Conservation (phyloP, 768 basidiomycete genomes). For the Suillus alpinus region DNA sequence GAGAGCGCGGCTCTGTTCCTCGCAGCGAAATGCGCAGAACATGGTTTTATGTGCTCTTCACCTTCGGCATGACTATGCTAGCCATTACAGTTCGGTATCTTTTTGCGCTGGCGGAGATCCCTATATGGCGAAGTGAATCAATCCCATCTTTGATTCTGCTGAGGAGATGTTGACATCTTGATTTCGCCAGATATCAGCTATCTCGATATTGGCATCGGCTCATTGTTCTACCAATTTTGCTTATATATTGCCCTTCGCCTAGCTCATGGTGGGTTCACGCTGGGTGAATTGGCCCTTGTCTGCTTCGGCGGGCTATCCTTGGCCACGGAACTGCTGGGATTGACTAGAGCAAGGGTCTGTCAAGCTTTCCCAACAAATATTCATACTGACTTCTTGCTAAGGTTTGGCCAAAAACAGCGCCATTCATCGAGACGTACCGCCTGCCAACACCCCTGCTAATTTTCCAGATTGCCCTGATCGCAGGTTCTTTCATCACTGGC, state of each 20-base stretch:
- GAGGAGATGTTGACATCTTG: constrained; percentile 3
- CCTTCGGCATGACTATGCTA: constrained; percentile 47
- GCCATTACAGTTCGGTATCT: constrained; percentile 49
- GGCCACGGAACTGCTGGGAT: constrained; percentile 80
- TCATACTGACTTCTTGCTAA: constrained; percentile 26
- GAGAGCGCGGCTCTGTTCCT: constrained; percentile 74
- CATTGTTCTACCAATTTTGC: constrained; percentile 87
- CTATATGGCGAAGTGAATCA: constrained; percentile 71
- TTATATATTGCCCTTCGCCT: constrained; percentile 87
- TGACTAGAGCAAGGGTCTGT: constrained; percentile 75
- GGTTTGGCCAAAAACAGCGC: constrained; percentile 79
- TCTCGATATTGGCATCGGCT: constrained; percentile 69
- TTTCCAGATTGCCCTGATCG: constrained; percentile 90
- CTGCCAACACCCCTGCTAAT: constrained; percentile 88
- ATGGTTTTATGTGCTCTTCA: constrained; percentile 65
- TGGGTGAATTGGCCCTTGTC: constrained; percentile 90
- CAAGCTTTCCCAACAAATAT: neutral
- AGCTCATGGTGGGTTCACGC: constrained; percentile 91
- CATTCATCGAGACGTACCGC: constrained; percentile 88
- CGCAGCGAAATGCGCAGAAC: constrained; percentile 64
- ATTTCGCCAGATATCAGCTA: constrained; percentile 62
- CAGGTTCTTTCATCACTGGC: constrained; percentile 88
- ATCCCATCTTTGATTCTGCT: constrained; percentile 1
- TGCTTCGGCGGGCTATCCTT: constrained; percentile 86
- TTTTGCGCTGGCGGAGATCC: constrained; percentile 40